Evolutionary conservation across 73 alveolate genomes (phyloP).

Genomic region (Paramecium caudatum): DNA sequence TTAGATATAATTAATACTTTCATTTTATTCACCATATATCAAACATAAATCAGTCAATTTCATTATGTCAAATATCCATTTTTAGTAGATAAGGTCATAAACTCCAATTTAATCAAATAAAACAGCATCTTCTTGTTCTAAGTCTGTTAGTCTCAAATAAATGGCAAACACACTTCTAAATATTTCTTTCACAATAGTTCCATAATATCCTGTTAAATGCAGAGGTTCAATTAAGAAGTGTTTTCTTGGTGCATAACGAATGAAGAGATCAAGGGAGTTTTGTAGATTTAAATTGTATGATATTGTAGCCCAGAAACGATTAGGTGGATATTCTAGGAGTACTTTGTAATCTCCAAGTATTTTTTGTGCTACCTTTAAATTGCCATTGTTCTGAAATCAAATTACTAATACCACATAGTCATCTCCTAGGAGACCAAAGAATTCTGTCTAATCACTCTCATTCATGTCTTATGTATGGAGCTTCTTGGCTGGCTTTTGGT

Average conservation of each 20-base stretch:
- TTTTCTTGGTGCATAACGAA: slow-evolving; percentile 59
- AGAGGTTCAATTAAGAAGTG: background rate
- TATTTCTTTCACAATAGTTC: background rate
- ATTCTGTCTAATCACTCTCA: slow-evolving; percentile 6
- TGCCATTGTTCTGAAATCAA: background rate
- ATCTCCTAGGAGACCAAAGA: background rate
- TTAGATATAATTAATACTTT: background rate
- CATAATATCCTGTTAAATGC: slow-evolving; percentile 15
- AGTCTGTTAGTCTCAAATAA: slow-evolving; percentile 28
- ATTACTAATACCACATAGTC: background rate
- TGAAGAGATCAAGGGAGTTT: slow-evolving; percentile 28
- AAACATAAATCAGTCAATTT: slow-evolving; percentile 57
- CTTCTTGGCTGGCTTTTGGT: background rate
- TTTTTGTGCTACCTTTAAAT: background rate
- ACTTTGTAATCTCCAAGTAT: slow-evolving; percentile 29
- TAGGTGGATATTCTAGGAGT: background rate
- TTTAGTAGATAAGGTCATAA: background rate
- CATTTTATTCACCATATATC: background rate
- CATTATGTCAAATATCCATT: slow-evolving; percentile 54
- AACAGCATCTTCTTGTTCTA: slow-evolving; percentile 17
- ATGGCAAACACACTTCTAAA: background rate
- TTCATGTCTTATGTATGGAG: slow-evolving; percentile 8
- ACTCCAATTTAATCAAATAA: background rate
- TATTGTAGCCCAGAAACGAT: slow-evolving; percentile 23
- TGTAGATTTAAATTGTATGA: background rate